Conservation (phyloP, 2,329 filamentous ascomycete species). For the Harringtonia aguacate region DNA sequence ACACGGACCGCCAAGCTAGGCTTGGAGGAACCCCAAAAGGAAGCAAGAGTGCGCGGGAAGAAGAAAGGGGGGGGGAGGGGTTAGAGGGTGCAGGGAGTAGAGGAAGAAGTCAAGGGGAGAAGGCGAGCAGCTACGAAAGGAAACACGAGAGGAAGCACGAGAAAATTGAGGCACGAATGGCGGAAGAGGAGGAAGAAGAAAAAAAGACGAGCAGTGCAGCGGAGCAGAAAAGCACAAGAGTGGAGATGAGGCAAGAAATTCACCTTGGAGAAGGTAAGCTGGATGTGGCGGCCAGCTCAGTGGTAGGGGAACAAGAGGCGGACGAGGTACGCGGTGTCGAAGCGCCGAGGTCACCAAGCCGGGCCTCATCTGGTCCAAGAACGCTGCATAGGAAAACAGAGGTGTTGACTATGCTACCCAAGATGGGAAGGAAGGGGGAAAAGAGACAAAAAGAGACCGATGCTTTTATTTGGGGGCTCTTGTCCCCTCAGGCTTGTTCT, state of each 20-base stretch:
- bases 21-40: too few species aligned
- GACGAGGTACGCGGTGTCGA: conserved; percentile 28
- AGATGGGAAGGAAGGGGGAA: background rate
- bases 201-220: conserved; percentile 5
- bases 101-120: conserved; percentile 7
- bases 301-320: conserved; percentile 22
- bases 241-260: conserved; percentile 19
- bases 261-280: conserved; percentile 28
- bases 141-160: background rate
- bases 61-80: background rate
- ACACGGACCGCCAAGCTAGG: too few species aligned
- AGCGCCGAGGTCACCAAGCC: conserved; percentile 29
- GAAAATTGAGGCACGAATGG: background rate
- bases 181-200: conserved; percentile 12
- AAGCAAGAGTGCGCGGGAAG: too few species aligned
- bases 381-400: conserved; percentile 14
- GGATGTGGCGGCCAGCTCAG: conserved; percentile 36
- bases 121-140: background rate
- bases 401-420: too few species aligned
- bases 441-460: background rate
- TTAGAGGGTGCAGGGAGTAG: background rate
- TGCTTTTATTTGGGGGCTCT: background rate
- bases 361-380: conserved; percentile 35
- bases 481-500: background rate
- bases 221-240: conserved; percentile 9